These are phyloP conservation scores for Urochloa ruziziensis DNA, from an alignment of 176 grass and related monocot species.

Conservation along the genomic window DNA sequence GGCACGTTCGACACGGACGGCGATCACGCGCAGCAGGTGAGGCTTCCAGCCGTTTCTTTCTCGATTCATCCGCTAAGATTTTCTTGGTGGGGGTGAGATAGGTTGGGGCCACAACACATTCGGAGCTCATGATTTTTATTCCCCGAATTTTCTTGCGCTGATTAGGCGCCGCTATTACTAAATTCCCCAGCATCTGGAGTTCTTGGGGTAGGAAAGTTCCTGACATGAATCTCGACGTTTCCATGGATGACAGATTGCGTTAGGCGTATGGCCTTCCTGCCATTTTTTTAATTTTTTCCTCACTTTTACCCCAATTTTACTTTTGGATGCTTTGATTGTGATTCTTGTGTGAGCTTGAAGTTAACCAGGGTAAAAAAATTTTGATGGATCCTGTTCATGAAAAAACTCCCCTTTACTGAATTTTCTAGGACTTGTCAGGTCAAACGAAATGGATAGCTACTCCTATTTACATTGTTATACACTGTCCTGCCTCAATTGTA, in stretches of 20 bases:
- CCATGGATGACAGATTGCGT: background rate
- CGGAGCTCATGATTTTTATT: background rate
- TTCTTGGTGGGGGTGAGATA: no score
- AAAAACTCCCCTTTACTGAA: background rate
- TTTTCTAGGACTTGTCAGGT: background rate
- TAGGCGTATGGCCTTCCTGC: background rate
- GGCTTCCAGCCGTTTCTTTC: background rate
- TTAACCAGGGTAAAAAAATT: background rate
- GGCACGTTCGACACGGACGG: constrained; percentile 74
- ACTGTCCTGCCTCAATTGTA: background rate
- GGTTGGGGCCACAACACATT: background rate
- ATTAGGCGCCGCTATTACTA: background rate
- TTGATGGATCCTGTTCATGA: background rate
- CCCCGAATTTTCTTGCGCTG: background rate
- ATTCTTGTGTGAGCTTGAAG: background rate
- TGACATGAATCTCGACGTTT: constrained; percentile 15
- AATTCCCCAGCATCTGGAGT: background rate
- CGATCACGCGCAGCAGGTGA: constrained; percentile 79
- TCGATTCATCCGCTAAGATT: background rate
- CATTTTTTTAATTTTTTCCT: background rate
- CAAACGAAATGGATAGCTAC: background rate
- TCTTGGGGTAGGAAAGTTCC: constrained; percentile 17
- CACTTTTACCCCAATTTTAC: background rate
- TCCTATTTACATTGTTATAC: background rate
- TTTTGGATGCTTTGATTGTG: background rate